phyloP scores from a whole-genome alignment of 2,329 filamentous ascomycete genomes.

The Fusarium sp. region DNA sequence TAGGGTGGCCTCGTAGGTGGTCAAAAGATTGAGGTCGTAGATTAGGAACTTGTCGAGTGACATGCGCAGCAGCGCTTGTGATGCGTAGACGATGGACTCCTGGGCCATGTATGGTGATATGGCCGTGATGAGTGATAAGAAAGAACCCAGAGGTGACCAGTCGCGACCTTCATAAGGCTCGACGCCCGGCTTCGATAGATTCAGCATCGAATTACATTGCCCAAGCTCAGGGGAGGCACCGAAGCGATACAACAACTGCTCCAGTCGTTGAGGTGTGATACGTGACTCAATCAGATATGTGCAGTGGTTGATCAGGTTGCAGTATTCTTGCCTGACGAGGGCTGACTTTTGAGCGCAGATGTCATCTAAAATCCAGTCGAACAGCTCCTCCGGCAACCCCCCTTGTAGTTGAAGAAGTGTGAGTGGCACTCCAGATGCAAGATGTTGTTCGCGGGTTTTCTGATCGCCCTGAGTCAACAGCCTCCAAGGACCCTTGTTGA shows the following conservation, averaged over 20 bases:
- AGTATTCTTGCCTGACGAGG: conserved; percentile 70
- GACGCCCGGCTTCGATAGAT: conserved; percentile 34
- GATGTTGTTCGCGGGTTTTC: conserved; percentile 64
- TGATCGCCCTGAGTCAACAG: conserved; percentile 59
- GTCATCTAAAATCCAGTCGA: conserved; percentile 74
- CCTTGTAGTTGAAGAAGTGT: conserved; percentile 55
- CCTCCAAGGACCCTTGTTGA: conserved; percentile 57
- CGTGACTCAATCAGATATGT: conserved; percentile 57
- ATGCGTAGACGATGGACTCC: conserved; percentile 53
- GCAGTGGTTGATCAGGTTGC: conserved; percentile 62
- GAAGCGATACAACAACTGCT: conserved; percentile 67
- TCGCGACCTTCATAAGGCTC: conserved; percentile 54
- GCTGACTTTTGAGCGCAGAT: conserved; percentile 66
- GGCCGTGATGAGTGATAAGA: conserved; percentile 56
- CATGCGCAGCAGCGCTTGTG: conserved; percentile 64
- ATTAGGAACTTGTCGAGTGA: conserved; percentile 64
- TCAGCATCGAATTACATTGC: conserved; percentile 38
- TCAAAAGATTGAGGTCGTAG: conserved; percentile 55
- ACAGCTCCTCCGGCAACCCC: conserved; percentile 69
- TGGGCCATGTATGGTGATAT: conserved; percentile 53
- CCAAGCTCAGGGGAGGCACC: conserved; percentile 65
- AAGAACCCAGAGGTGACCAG: conserved; percentile 59
- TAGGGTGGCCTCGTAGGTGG: conserved; percentile 56
- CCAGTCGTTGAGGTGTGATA: conserved; percentile 58
- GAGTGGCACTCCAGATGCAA: conserved; percentile 71